A percentile compares a stretch with the other conserved stretches of the same genome.
Evolutionary conservation across 331 rosid genomes (phyloP).

Genomic region (Quercus tomentella): DNA sequence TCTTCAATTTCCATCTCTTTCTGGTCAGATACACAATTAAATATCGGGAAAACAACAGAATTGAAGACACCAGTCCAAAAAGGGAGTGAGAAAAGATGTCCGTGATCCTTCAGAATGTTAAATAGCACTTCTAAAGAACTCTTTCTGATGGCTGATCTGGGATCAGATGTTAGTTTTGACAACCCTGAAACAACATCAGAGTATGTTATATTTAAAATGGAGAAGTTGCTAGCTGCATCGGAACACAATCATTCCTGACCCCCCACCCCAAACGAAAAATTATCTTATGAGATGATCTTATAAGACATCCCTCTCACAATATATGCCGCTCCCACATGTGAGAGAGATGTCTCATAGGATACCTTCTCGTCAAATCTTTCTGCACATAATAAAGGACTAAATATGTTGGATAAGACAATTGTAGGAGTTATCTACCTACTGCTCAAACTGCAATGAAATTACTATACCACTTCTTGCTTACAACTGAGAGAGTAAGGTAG

Average conservation of each 20-base stretch:
- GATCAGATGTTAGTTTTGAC: slow-evolving; percentile 89
- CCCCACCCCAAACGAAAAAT: slow-evolving; percentile 13
- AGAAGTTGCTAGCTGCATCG: neutral
- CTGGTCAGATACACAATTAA: slow-evolving; percentile 42
- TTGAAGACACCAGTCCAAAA: slow-evolving; percentile 78
- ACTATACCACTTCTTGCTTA: slow-evolving; percentile 4
- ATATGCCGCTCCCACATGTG: too few relatives aligned
- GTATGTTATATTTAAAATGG: neutral
- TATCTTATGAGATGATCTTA: too few relatives aligned
- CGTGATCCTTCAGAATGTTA: slow-evolving; percentile 92
- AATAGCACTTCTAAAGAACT: slow-evolving; percentile 98
- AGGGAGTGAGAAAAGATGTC: slow-evolving; percentile 77
- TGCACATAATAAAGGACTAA: neutral
- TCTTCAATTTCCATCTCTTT: slow-evolving; percentile 41
- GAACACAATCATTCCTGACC: neutral
- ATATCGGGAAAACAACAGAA: slow-evolving; percentile 77
- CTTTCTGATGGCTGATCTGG: slow-evolving; percentile 91
- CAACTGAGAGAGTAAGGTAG: slow-evolving; percentile 9
- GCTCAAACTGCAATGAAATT: slow-evolving; percentile 13
- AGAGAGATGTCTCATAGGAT: too few relatives aligned
- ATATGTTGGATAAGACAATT: neutral
- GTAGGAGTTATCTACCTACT: neutral
- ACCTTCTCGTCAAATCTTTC: neutral
- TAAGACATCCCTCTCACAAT: too few relatives aligned
- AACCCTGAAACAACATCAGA: slow-evolving; percentile 54